A percentile compares a stretch with the other conserved stretches of the same genome.
Conservation (phyloP, 2,329 filamentous ascomycete genomes). For the Paecilomyces dactylethromorphus region DNA sequence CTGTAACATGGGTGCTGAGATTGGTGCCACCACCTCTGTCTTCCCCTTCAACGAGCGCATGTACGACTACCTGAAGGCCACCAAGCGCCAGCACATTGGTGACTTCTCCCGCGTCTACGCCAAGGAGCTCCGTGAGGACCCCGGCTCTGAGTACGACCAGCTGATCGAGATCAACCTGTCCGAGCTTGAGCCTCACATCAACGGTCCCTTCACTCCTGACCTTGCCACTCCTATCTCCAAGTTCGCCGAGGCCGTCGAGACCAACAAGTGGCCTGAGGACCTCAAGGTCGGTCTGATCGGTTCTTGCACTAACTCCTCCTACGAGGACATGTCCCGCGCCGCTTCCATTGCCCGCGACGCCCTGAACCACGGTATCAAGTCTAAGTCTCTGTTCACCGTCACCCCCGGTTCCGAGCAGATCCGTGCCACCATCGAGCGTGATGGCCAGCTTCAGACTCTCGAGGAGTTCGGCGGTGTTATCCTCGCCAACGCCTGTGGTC, state of each 20-base stretch:
- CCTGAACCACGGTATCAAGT: conserved; percentile 84
- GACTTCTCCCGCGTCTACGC: conserved; percentile 83
- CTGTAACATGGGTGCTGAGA: conserved; percentile 61
- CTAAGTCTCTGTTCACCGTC: conserved; percentile 88
- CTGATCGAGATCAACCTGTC: conserved; percentile 92
- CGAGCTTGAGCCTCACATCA: conserved; percentile 95
- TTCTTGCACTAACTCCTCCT: conserved; percentile 91
- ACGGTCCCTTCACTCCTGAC: conserved; percentile 98
- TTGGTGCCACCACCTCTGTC: conserved; percentile 73
- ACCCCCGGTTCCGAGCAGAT: conserved; percentile 97
- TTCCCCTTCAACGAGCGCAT: conserved; percentile 98
- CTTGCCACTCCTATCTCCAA: conserved; percentile 96
- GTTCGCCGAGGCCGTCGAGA: conserved; percentile 89
- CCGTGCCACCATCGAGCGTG: conserved; percentile 81
- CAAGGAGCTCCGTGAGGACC: conserved; percentile 76
- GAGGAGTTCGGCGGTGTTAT: conserved; percentile 95
- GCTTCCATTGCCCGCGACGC: conserved; percentile 89
- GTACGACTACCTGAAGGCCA: conserved; percentile 90
- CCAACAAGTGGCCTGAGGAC: conserved; percentile 93
- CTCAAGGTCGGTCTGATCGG: conserved; percentile 96
- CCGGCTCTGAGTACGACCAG: conserved; percentile 92
- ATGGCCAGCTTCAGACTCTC: conserved; percentile 87
- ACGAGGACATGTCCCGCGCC: conserved; percentile 87
- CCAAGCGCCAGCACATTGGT: conserved; percentile 84
- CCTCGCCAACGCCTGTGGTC: conserved; percentile 89